Conservation (phyloP, 768 basidiomycete genomes). For the Lentinula aciculospora region DNA sequence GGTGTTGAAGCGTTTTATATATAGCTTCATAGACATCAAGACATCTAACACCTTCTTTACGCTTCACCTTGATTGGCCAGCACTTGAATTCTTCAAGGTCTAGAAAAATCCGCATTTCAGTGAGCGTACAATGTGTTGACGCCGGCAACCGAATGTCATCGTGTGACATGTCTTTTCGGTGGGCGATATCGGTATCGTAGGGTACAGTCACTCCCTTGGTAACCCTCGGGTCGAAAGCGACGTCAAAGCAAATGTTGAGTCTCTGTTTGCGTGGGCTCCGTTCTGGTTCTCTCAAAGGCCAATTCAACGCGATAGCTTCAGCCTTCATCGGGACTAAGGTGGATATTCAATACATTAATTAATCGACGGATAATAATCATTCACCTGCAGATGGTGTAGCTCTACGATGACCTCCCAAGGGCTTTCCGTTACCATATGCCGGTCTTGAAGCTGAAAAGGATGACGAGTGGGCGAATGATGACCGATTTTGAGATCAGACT, state of each 20-base stretch:
- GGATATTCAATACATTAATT: background rate
- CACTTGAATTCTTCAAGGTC: background rate
- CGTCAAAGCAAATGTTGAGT: background rate
- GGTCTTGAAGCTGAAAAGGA: background rate
- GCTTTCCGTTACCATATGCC: background rate
- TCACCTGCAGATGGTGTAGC: background rate
- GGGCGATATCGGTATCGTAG: background rate
- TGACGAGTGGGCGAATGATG: background rate
- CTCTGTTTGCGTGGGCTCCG: background rate
- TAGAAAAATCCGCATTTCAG: constrained; percentile 2
- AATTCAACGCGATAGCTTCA: constrained; percentile 4
- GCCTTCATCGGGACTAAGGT: constrained; percentile 3
- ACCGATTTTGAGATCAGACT: background rate
- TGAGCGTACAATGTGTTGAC: constrained; percentile 4
- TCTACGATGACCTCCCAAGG: background rate
- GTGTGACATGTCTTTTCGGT: background rate
- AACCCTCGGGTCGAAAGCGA: constrained; percentile 4
- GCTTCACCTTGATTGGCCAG: constrained; percentile 4
- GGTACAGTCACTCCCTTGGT: background rate
- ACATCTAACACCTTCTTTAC: constrained; percentile 1
- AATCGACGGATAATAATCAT: background rate
- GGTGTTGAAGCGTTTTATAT: constrained; percentile 1
- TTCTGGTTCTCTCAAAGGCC: constrained; percentile 1
- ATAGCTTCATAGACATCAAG: constrained; percentile 3
- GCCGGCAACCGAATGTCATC: background rate